These are phyloP conservation scores for Rhododendron simsii DNA, from an alignment of 148 eudicot species.

Conservation along the genomic window DNA sequence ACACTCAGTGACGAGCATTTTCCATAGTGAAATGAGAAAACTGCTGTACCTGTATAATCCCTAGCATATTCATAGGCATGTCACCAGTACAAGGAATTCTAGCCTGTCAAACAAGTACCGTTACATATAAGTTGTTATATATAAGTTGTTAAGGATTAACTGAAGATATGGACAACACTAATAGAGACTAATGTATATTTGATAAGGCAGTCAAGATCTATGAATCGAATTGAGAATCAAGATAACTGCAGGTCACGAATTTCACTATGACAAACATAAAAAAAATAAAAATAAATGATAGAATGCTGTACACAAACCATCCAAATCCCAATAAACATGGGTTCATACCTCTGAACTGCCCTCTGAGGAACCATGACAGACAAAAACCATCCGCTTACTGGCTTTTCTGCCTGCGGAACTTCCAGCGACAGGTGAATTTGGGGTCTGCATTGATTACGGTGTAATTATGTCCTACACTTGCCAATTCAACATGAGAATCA, in stretches of 20 bases:
- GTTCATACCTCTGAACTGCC: slow-evolving; percentile 41
- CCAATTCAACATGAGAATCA: neutral
- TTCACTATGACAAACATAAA: neutral
- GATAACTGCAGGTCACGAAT: neutral
- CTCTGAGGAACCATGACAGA: slow-evolving; percentile 62
- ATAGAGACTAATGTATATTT: neutral
- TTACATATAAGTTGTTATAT: neutral
- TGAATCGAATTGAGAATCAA: neutral
- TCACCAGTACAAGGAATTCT: slow-evolving; percentile 34
- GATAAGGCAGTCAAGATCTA: neutral
- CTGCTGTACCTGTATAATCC: slow-evolving; percentile 62
- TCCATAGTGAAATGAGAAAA: neutral
- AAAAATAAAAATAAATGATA: neutral
- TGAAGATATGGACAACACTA: neutral
- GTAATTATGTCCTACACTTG: slow-evolving; percentile 16
- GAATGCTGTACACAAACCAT: neutral
- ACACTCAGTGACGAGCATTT: neutral
- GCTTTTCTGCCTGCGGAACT: slow-evolving; percentile 76
- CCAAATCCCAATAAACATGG: neutral
- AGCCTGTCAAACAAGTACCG: slow-evolving; percentile 35
- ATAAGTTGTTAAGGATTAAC: neutral
- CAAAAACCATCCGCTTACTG: slow-evolving; percentile 58
- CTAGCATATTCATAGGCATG: slow-evolving; percentile 75
- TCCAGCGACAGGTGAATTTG: slow-evolving; percentile 81
- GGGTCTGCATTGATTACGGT: slow-evolving; percentile 61